Evolutionary conservation across 768 basidiomycete genomes (phyloP).

Genomic region (Suillus lakei): DNA sequence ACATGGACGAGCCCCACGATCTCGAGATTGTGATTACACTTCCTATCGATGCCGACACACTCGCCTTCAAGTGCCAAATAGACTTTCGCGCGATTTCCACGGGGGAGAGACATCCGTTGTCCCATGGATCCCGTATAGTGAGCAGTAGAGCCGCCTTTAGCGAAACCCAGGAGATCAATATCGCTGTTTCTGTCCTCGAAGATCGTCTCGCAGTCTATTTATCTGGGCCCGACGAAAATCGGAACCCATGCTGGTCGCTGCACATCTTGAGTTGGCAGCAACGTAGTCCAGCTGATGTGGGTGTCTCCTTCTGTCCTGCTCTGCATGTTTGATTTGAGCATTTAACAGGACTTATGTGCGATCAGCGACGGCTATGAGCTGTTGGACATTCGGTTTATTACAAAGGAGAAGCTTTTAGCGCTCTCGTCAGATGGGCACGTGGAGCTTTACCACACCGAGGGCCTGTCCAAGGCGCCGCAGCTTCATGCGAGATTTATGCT

Average conservation of each 20-base stretch:
- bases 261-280: not conserved
- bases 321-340: not conserved
- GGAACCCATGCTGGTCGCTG: not conserved
- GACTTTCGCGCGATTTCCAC: not conserved
- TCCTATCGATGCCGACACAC: not conserved
- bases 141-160: not conserved
- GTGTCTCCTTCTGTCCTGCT: not conserved
- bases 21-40: not conserved
- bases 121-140: not conserved
- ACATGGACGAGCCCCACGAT: not conserved
- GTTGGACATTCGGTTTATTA: not conserved
- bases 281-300: not conserved
- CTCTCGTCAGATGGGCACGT: not conserved
- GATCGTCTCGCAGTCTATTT: not conserved
- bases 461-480: not conserved
- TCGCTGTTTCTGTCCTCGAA: not conserved
- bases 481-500: not conserved
- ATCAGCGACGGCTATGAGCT: not conserved
- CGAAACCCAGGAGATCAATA: not conserved
- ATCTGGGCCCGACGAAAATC: not conserved
- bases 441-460: not conserved
- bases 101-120: not conserved
- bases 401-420: not conserved
- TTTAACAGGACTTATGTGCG: not conserved
- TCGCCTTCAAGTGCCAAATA: not conserved